phyloP scores from a whole-genome alignment of 768 basidiomycete species.

The Lactarius quietus region DNA sequence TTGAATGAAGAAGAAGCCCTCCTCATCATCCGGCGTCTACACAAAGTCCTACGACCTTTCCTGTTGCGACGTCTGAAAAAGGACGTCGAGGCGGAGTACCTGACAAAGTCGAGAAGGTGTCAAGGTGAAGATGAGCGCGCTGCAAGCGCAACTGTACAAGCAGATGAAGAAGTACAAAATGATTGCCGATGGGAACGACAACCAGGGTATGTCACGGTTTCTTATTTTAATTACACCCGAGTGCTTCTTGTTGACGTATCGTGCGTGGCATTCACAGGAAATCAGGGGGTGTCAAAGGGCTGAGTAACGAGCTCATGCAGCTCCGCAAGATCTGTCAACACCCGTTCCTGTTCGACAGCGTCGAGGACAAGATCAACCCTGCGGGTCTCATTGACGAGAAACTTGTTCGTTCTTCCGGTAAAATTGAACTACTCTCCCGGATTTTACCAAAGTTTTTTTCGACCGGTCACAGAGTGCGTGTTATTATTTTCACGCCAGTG shows the following conservation, averaged over 20 bases:
- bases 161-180: constrained; percentile 99
- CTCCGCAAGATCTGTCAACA: constrained; percentile 98
- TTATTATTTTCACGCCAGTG: constrained; percentile 3
- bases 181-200: constrained; percentile 79
- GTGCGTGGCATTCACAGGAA: constrained; percentile 41
- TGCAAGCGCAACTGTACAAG: constrained; percentile 91
- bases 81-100: constrained; percentile 95
- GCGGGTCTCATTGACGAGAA: constrained; percentile 78
- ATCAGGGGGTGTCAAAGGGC: constrained; percentile 75
- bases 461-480: constrained; percentile 79
- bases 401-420: constrained; percentile 83
- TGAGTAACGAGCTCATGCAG: constrained; percentile 96
- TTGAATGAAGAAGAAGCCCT: constrained; percentile 99
- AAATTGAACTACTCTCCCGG: constrained; percentile 87
- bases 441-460: constrained; percentile 93
- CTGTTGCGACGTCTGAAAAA: constrained; percentile 90
- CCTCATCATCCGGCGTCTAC: constrained; percentile 92
- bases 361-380: constrained; percentile 92
- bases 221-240: neutral
- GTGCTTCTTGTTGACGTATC: neutral
- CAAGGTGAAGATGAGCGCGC: constrained; percentile 89
- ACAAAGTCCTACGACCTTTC: constrained; percentile 95
- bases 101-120: constrained; percentile 98
- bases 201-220: constrained; percentile 57
- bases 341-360: constrained; percentile 92